Evolutionary conservation across 805 yeast genomes (phyloP).

Genomic region (Priceomyces haplophilus): DNA sequence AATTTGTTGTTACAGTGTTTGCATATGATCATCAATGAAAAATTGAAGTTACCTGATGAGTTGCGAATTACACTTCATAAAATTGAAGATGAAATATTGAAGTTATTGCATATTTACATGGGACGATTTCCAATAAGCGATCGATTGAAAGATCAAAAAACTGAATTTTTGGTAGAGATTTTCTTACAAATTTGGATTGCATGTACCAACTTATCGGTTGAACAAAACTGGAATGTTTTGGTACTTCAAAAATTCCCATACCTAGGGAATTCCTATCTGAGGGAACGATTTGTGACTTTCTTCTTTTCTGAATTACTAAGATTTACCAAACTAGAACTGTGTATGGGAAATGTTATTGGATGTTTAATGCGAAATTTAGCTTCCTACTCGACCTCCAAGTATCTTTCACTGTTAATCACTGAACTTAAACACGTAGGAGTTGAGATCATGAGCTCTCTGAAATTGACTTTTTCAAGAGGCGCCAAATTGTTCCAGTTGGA

Average conservation of each 20-base stretch:
- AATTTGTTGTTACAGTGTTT: neutral
- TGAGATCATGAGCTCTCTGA: conserved; percentile 19
- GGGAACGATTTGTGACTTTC: conserved; percentile 30
- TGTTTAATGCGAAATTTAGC: conserved; percentile 25
- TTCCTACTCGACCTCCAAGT: conserved; percentile 23
- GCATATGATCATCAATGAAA: neutral
- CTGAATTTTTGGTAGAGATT: conserved; percentile 23
- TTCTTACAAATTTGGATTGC: conserved; percentile 31
- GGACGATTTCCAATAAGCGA: conserved; percentile 32
- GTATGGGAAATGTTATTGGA: conserved; percentile 20
- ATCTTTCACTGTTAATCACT: conserved; percentile 21
- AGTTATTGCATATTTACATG: conserved; percentile 28
- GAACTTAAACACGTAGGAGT: conserved; percentile 13
- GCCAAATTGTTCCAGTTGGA: conserved; percentile 17
- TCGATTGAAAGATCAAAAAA: conserved; percentile 17
- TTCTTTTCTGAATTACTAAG: conserved; percentile 25
- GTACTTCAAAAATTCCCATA: conserved; percentile 38
- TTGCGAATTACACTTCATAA: neutral
- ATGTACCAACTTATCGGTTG: conserved; percentile 13
- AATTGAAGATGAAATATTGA: conserved; percentile 3
- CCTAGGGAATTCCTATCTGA: conserved; percentile 36
- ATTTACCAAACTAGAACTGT: conserved; percentile 17
- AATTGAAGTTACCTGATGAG: too few species aligned
- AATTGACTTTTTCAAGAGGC: conserved; percentile 11
- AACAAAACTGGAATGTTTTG: conserved; percentile 34